Evolutionary conservation across 169 alveolate species (phyloP), one percentile per base, ranked within the genome.

Genomic region (Eimeria brunetti): DNA sequence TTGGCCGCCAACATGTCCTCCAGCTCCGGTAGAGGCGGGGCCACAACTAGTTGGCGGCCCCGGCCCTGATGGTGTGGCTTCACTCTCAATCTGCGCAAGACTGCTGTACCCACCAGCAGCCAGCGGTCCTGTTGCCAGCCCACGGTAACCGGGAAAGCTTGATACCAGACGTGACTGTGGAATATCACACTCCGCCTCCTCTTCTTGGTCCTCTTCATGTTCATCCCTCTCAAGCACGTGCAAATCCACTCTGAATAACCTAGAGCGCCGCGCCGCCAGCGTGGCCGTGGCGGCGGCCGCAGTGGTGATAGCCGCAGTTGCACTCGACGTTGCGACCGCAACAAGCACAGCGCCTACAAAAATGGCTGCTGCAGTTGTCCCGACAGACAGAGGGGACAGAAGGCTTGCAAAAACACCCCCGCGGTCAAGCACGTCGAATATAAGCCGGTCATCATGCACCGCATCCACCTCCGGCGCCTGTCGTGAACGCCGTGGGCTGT

Each of bases 221-320:
- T 86, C 93, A 64, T 86, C 93, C 36, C 93, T 60, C 53, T 86
- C 93, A 41, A 86, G 71, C 30, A 86, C 93, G 44, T 86, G 93
- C 93, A 86, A 46, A 49, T 86, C 93, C 60, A 86, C 93, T 46
- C 83, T 64, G 56, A 86, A 86, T 38, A 86, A 3, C 80, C 93
- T 86, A 83, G 93, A 86, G 83, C 62, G 67, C 18, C 93, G 93
- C 46, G 93, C 93, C 58, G 93, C 93, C 7, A 86, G 93, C 2
- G 93, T 86, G 62, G 93, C 93, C 81, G 93, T 86, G n/a, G 93
- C 93, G 41, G 93, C 93, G 41, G 93, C 93, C 33, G 93, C 93
- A 60, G 93, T 86, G 49, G 93, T 86, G 78, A 86, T 60, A 44
- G 93, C 93, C 24, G 93, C 93, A 20, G 93, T 64, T 33, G 93